Percentiles rank a stretch among this genome's conserved stretches.
Conservation (phyloP, 768 basidiomycete genomes). For the Filobasidium floriforme region DNA sequence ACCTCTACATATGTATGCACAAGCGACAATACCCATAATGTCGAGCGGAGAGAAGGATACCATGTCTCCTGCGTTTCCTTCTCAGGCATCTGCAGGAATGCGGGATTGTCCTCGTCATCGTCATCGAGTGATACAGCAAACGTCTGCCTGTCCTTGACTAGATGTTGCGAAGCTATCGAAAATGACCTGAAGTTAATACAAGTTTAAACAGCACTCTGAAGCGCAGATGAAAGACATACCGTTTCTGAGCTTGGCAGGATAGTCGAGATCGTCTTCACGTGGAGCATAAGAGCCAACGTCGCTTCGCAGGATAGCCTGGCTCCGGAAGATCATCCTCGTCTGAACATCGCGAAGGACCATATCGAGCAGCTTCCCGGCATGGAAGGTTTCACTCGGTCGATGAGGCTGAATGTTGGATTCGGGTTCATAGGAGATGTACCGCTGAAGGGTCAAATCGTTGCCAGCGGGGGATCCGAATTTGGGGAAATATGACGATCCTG, state of each 20-base stretch:
- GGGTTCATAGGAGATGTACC: constrained; percentile 14
- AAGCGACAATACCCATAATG: constrained; percentile 84
- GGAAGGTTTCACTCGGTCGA: constrained; percentile 53
- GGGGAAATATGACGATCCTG: constrained; percentile 20
- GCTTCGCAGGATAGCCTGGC: constrained; percentile 78
- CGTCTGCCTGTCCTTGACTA: constrained; percentile 19
- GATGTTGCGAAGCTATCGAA: constrained; percentile 7
- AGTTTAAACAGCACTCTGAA: too few relatives aligned
- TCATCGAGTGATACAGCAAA: constrained; percentile 46
- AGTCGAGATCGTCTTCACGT: constrained; percentile 64
- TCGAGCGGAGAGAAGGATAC: constrained; percentile 83
- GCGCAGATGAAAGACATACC: too few relatives aligned
- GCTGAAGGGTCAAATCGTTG: background rate
- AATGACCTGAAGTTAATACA: background rate
- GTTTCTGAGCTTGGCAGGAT: constrained; percentile 66
- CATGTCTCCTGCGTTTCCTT: constrained; percentile 72
- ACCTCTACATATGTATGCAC: constrained; percentile 90
- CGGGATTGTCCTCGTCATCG: constrained; percentile 44
- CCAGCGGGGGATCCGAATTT: background rate
- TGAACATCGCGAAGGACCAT: constrained; percentile 95
- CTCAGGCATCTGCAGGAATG: constrained; percentile 61
- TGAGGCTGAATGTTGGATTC: constrained; percentile 19
- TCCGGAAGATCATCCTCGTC: constrained; percentile 90
- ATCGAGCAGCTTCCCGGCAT: constrained; percentile 71
- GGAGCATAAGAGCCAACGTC: constrained; percentile 80